Evolutionary conservation across 352 stramenopile genomes (phyloP).

Genomic region (Pythium periplocum): DNA sequence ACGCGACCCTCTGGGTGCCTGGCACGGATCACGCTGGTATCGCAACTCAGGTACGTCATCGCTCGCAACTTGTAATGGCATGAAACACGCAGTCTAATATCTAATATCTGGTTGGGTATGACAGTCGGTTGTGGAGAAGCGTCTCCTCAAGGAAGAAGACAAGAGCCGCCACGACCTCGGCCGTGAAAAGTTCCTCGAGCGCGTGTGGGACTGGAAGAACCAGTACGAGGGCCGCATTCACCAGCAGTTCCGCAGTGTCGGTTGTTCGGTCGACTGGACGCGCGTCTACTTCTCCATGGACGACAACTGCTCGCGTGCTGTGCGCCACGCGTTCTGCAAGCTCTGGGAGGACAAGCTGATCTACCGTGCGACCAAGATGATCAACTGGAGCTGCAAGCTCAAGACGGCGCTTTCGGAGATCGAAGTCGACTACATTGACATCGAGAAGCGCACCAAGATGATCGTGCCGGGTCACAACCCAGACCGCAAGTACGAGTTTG

Average conservation of each 20-base stretch:
- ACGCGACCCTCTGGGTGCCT: conserved; percentile 97
- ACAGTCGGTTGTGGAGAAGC: conserved; percentile 82
- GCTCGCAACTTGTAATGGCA: neutral
- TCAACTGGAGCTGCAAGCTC: conserved; percentile 99
- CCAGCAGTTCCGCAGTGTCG: conserved; percentile 88
- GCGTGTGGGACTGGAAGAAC: conserved; percentile 97
- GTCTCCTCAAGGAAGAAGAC: conserved; percentile 78
- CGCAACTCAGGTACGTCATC: conserved; percentile 87
- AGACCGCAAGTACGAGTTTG: conserved; percentile 98
- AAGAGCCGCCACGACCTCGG: conserved; percentile 86
- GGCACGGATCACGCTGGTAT: conserved; percentile 99
- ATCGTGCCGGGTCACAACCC: conserved; percentile 95
- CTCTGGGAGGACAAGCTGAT: conserved; percentile 92
- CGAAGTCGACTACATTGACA: conserved; percentile 98
- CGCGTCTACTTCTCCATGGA: conserved; percentile 99
- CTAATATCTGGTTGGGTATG: too few relatives aligned
- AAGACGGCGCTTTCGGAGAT: conserved; percentile 96
- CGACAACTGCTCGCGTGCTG: conserved; percentile 94
- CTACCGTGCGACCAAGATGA: conserved; percentile 97
- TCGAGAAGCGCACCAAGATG: conserved; percentile 95
- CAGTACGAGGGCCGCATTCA: conserved; percentile 85
- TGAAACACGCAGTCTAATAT: too few relatives aligned
- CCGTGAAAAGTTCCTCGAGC: conserved; percentile 91
- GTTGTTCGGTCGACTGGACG: conserved; percentile 96
- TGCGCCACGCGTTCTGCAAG: conserved; percentile 96